phyloP scores from a whole-genome alignment of 305 asterid genomes.

The Rubia tinctorum region DNA sequence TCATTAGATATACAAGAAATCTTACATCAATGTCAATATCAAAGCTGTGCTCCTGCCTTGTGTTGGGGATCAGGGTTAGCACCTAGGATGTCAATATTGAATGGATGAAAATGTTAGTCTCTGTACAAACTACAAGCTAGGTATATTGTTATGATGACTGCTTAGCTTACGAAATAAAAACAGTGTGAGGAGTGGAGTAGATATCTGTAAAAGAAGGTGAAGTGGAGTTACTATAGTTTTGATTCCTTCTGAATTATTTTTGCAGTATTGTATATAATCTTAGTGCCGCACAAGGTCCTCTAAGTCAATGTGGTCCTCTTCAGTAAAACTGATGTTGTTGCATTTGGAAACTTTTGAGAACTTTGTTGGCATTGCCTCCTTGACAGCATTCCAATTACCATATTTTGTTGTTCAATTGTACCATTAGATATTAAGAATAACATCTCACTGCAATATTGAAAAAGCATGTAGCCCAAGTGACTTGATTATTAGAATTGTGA shows the following conservation, averaged over 20 bases:
- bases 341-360: neutral
- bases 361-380: constrained; percentile 11
- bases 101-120: neutral
- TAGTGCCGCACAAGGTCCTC: neutral
- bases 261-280: constrained; percentile 7
- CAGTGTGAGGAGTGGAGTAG: neutral
- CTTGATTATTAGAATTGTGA: neutral
- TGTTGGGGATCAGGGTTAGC: constrained; percentile 1
- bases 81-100: neutral
- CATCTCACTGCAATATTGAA: neutral
- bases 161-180: neutral
- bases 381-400: neutral
- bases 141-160: neutral
- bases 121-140: neutral
- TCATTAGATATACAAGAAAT: neutral
- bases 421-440: neutral
- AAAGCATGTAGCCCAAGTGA: neutral
- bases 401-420: neutral
- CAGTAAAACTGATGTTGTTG: constrained; percentile 7
- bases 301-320: constrained; percentile 20
- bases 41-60: neutral
- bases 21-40: constrained; percentile 6
- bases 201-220: neutral
- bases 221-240: constrained; percentile 7
- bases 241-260: constrained; percentile 5